Evolutionary conservation across 805 yeast genomes (phyloP), one percentile per base, ranked within the genome.

Genomic region (Kodamaea neixiangensis): DNA sequence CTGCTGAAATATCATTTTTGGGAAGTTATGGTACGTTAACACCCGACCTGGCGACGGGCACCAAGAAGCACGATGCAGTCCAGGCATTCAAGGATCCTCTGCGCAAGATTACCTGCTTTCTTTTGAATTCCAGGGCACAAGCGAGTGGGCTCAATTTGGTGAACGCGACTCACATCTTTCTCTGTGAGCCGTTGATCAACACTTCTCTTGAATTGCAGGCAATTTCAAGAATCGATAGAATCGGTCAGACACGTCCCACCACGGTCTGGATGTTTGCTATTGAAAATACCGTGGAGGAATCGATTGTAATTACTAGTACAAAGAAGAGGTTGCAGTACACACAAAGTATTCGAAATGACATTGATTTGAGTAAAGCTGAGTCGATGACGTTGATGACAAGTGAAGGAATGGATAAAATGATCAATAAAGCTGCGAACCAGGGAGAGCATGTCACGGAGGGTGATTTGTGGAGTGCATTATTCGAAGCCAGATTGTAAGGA

Each of bases 221-320:
- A 0, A 87, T 92, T 48, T 89, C 96, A 46, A 79, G 99, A 55
- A 83, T 94, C 40, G 97, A 93, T 63, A 73, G 99, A 55, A 92
- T 93, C 62, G 99, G 99, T 0, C 99, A 94, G 66, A 78, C 76
- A 2, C 73, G 77, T 41, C 83, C 81, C 13, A 94, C 99, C 0
- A 86, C 85, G 1, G 96, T 93, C 1, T 94, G 98, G 97, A 86
- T 87, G 81, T 91, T 93, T 71, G 84, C 87, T 19, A 86, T 92
- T 50, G 81, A 80, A 50, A 84, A 86, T 38, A 83, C 96, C 0
- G 96, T 94, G 13, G 99, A 94, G 66, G 97, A 93, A 63, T 86
- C 89, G 42, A 88, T 94, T 43, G 80, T 89, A 31, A 68, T 81
- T n/a, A 65, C 87, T 48, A 79, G 90, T 0, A 82, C 91, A 0